Evolutionary conservation across 768 basidiomycete genomes (phyloP), one percentile per base, ranked within the genome.

Genomic region (Leccinum sublutescens): DNA sequence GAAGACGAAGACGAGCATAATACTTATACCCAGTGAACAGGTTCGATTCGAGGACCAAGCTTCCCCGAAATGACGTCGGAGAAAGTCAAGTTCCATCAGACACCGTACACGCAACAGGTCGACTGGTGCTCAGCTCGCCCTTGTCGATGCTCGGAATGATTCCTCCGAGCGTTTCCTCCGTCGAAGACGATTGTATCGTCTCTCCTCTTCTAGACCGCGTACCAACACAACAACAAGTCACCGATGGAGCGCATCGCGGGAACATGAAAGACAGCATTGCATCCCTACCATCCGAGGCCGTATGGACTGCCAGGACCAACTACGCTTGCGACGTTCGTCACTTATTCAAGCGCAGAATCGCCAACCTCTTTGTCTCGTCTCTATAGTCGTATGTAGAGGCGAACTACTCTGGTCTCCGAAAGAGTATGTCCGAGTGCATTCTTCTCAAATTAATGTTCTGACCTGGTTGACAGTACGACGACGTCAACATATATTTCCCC

Each of bases 301-400:
- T 40, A n/a, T 40, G 40, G 40, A 40, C 40, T 40, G 17, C 40
- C 40, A 40, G 17, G 40, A 17, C 17, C n/a, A 40, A 40, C 12
- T 40, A 40, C 8, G 38, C 38, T 40, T 40, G 17, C 17, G 17
- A n/a, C 40, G 9, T 33, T 6, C 85, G 92, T n/a, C 78, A 95
- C 29, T 76, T 95, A n/a, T 95, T 89, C 81, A 98, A 98, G 77
- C 85, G 95, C 47, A 80, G 88, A 62, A 92, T 98, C 54, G 91
- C 93, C 0, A 85, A 79, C 50, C 80, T 27, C 27, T 27, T 94
- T 31, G 31, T 11, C 11, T 97, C 91, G 14, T 85, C 87, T 29
- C 80, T 98, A 57, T 84, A 82, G 71, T 89, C 93, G 6, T 99
- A 93, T 63, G 85, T 93, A 57, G 93, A 98, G 67, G 77, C 97